Evolutionary conservation across 2,329 filamentous ascomycete genomes (phyloP).

Genomic region (Plectosphaerella cucumerina): DNA sequence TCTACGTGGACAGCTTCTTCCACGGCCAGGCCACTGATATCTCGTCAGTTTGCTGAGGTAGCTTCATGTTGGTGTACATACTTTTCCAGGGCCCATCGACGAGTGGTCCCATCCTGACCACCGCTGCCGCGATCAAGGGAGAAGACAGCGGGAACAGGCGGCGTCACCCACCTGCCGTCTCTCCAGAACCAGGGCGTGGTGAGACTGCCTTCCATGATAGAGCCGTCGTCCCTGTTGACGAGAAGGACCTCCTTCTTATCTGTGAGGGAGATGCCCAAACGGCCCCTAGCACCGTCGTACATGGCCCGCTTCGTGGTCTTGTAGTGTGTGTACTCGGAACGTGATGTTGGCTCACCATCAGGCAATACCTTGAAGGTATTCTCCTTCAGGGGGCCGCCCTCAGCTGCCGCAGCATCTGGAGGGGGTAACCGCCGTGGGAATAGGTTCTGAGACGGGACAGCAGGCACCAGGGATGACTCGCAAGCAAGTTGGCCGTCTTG

Average conservation of each 20-base stretch:
- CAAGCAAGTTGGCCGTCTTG: slow-evolving; percentile 42
- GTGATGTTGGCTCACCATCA: slow-evolving; percentile 34
- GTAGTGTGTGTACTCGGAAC: slow-evolving; percentile 69
- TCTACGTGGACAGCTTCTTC: slow-evolving; percentile 59
- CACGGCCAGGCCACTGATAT: slow-evolving; percentile 51
- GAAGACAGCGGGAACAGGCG: slow-evolving; percentile 49
- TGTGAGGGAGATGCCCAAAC: slow-evolving; percentile 48
- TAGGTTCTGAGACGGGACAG: slow-evolving; percentile 44
- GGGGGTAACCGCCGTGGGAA: slow-evolving; percentile 53
- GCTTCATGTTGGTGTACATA: slow-evolving; percentile 23
- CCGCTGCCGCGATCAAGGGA: slow-evolving; percentile 50
- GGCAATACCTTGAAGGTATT: slow-evolving; percentile 38
- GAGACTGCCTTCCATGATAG: slow-evolving; percentile 81
- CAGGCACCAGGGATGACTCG: slow-evolving; percentile 19
- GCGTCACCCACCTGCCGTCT: slow-evolving; percentile 72
- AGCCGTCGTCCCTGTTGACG: slow-evolving; percentile 52
- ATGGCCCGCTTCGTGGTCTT: slow-evolving; percentile 75
- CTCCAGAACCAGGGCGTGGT: slow-evolving; percentile 82
- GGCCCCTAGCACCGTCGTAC: slow-evolving; percentile 66
- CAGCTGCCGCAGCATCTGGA: slow-evolving; percentile 25
- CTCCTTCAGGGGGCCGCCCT: slow-evolving; percentile 19
- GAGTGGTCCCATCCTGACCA: slow-evolving; percentile 77
- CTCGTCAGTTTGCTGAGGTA: slow-evolving; percentile 8
- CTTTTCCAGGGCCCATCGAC: slow-evolving; percentile 76
- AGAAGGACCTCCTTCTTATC: slow-evolving; percentile 70